Base-by-base conservation (phyloP, 2,329 filamentous ascomycete species). In the Penicillium hesseltinei region DNA sequence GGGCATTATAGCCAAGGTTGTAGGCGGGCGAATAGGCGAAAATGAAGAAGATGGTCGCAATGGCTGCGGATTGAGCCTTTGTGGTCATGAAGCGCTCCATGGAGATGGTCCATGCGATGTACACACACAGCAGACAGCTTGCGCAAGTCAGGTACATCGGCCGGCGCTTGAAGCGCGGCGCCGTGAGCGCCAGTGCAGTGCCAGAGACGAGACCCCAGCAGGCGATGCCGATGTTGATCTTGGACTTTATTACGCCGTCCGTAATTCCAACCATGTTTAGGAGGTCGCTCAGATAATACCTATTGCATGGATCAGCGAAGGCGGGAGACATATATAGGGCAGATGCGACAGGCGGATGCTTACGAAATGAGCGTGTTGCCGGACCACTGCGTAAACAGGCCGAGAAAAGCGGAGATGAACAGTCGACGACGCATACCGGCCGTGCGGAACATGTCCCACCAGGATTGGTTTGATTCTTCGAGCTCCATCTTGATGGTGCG, bases 1-100 rank as follows among this genome's bases (percentile, higher is more conserved):
- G 75, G 15, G 85, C 83, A 66, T 88, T 88, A 69, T 87, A 86
- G n/a, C 84, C 85, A 49, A 88, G 78, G 63, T 87, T 87, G 69
- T 88, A 88, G 59, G 75, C 77, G 4, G 84, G 82, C 10, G 78
- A 79, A 69, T 86, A 88, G 4, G 78, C 75, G 60, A 85, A 87
- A 63, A 84, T 84, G 71, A 85, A 87, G 70, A 87, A 81, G 33
- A 86, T 64, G 38, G 77, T 70, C 7, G 74, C 64, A 10, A 70
- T 70, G 9, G 76, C 75, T 3, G 77, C 73, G 25, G 77, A 72
- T 17, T 65, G 62, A 35, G 76, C 75, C 23, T 72, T 62, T 11
- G 71, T 71, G 25, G 23, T 70, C 68, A 48, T 69, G 65, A 62
- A 71, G 56, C 46, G 73, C 70, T 45, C 73, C 72, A 61, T 77